These are phyloP conservation scores for Irpex sp. DNA, from an alignment of 1,284 basidiomycete genomes.

Conservation along the genomic window DNA sequence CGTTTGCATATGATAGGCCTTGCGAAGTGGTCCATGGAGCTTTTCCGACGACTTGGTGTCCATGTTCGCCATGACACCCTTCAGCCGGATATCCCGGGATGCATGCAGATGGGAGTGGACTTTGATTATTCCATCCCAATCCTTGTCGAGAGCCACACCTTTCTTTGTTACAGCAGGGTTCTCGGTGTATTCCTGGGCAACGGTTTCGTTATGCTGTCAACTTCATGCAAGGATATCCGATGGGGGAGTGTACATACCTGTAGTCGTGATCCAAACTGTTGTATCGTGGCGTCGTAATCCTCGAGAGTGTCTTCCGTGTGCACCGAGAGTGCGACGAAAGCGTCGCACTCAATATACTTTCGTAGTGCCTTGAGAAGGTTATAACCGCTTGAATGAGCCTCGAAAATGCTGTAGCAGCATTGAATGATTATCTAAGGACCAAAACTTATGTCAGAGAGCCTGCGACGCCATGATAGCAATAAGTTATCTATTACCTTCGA, in stretches of 20 bases:
- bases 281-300: not conserved
- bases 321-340: not conserved
- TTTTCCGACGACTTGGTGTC: no score
- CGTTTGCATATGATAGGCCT: no score
- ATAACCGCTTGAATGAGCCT: not conserved
- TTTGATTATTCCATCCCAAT: not conserved
- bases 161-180: not conserved
- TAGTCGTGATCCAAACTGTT: not conserved
- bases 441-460: not conserved
- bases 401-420: not conserved
- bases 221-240: not conserved
- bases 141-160: not conserved
- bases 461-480: not conserved
- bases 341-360: constrained; percentile 3
- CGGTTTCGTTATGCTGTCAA: not conserved
- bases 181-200: not conserved
- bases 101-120: not conserved
- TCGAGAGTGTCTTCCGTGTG: constrained; percentile 1
- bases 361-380: not conserved
- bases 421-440: not conserved
- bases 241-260: not conserved
- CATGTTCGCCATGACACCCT: not conserved
- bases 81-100: not conserved
- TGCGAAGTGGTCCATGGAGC: no score
- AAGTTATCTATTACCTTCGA: not conserved